Conservation (phyloP, 1,284 basidiomycete genomes). For the Agaricales sp. region DNA sequence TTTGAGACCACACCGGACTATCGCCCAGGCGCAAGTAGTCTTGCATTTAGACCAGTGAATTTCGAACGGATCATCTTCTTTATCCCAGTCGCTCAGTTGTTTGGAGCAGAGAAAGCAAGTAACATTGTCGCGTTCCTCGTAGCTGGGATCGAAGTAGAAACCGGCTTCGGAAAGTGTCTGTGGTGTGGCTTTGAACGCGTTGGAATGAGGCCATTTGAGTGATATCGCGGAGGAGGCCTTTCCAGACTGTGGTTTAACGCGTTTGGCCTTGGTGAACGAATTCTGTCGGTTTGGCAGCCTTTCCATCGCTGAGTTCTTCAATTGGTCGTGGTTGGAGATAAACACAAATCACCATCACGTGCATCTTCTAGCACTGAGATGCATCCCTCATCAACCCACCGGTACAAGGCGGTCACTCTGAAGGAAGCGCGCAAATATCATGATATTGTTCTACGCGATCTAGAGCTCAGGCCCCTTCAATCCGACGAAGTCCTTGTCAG, state of each 20-base stretch:
- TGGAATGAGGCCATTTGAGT: conserved; percentile 61
- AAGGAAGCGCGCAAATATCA: conserved; percentile 17
- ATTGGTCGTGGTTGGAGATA: not conserved
- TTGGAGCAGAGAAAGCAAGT: conserved; percentile 72
- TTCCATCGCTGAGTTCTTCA: conserved; percentile 36
- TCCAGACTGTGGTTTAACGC: conserved; percentile 31
- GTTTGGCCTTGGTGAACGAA: conserved; percentile 46
- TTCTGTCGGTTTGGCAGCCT: conserved; percentile 42
- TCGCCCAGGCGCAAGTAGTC: conserved; percentile 65
- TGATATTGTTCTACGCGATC: conserved; percentile 41
- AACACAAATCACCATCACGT: not conserved
- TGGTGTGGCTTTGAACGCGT: conserved; percentile 52
- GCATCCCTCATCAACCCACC: not conserved
- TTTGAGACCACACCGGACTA: conserved; percentile 55
- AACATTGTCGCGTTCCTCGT: conserved; percentile 55
- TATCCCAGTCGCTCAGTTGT: conserved; percentile 70
- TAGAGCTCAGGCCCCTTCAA: conserved; percentile 37
- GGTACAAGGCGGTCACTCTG: not conserved
- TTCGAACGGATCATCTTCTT: conserved; percentile 69
- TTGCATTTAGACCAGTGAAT: conserved; percentile 63
- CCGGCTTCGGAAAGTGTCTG: conserved; percentile 69
- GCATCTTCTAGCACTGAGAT: not conserved
- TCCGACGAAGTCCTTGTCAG: conserved; percentile 53
- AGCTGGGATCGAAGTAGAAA: conserved; percentile 66
- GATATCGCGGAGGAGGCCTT: conserved; percentile 29